phyloP scores from a whole-genome alignment of 2,329 filamentous ascomycete genomes.

The Talaromyces sp. region DNA sequence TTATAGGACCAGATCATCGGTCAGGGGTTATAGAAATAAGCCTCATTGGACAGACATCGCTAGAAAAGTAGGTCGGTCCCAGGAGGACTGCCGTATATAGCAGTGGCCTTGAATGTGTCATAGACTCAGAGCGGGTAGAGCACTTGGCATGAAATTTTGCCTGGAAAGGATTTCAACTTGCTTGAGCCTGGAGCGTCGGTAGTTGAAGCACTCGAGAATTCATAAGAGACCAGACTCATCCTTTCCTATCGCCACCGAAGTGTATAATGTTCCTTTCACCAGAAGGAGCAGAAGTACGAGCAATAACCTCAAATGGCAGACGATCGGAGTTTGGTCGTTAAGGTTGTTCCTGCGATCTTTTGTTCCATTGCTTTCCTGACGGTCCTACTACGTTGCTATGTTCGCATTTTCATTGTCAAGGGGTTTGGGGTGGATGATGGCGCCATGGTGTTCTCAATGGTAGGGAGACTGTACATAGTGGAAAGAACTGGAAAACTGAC shows the following conservation, averaged over 20 bases:
- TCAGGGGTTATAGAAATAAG: neutral
- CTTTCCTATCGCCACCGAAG: neutral
- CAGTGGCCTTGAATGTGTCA: neutral
- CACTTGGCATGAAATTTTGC: neutral
- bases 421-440: slow-evolving; percentile 39
- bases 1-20: neutral
- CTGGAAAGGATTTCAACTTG: neutral
- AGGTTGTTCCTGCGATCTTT: slow-evolving; percentile 32
- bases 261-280: neutral
- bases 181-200: neutral
- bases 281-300: neutral
- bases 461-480: slow-evolving; percentile 20
- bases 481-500: neutral
- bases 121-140: neutral
- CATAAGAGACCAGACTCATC: neutral
- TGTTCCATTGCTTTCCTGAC: slow-evolving; percentile 31
- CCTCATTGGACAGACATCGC: neutral
- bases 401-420: slow-evolving; percentile 32
- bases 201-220: neutral
- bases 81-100: neutral
- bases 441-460: slow-evolving; percentile 37
- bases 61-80: neutral
- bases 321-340: slow-evolving; percentile 32
- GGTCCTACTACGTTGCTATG: slow-evolving; percentile 36
- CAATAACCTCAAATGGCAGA: slow-evolving; percentile 15